Evolutionary conservation across 1,139 yeast species (phyloP).

Genomic region (Blastobotrys capitulatus): DNA sequence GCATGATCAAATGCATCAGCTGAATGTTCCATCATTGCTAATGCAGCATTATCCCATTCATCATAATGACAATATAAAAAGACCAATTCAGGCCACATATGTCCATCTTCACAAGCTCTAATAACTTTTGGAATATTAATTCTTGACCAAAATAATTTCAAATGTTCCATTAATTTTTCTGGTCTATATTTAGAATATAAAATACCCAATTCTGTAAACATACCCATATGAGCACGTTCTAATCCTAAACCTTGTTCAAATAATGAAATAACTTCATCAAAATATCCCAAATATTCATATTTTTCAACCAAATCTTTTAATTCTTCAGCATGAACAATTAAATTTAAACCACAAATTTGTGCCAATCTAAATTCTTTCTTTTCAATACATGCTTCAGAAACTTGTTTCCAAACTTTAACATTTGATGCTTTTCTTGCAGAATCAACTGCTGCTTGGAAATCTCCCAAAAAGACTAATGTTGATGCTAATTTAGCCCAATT

Average conservation of each 20-base stretch:
- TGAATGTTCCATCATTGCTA: constrained; percentile 95
- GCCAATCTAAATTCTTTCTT: constrained; percentile 94
- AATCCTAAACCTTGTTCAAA: constrained; percentile 94
- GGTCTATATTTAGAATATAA: constrained; percentile 89
- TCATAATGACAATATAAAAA: constrained; percentile 97
- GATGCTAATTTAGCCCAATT: constrained; percentile 95
- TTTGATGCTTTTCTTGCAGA: constrained; percentile 98
- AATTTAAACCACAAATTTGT: constrained; percentile 96
- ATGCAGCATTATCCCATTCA: constrained; percentile 98
- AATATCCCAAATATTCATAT: constrained; percentile 87
- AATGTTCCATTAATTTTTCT: constrained; percentile 89
- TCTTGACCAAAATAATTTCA: constrained; percentile 97
- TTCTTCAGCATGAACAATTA: constrained; percentile 97
- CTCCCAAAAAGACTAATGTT: constrained; percentile 84
- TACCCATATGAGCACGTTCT: constrained; percentile 99
- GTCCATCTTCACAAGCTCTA: constrained; percentile 89
- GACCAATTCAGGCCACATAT: constrained; percentile 92
- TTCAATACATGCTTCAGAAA: constrained; percentile 92
- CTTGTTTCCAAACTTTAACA: constrained; percentile 94
- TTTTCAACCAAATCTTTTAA: constrained; percentile 81
- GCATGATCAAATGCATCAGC: constrained; percentile 91
- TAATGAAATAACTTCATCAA: constrained; percentile 82
- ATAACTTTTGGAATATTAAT: constrained; percentile 96
- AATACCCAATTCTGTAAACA: constrained; percentile 94
- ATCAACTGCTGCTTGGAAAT: constrained; percentile 95